Evolutionary conservation across 2,329 filamentous ascomycete species (phyloP).

Genomic region (Corinectria fuckeliana): DNA sequence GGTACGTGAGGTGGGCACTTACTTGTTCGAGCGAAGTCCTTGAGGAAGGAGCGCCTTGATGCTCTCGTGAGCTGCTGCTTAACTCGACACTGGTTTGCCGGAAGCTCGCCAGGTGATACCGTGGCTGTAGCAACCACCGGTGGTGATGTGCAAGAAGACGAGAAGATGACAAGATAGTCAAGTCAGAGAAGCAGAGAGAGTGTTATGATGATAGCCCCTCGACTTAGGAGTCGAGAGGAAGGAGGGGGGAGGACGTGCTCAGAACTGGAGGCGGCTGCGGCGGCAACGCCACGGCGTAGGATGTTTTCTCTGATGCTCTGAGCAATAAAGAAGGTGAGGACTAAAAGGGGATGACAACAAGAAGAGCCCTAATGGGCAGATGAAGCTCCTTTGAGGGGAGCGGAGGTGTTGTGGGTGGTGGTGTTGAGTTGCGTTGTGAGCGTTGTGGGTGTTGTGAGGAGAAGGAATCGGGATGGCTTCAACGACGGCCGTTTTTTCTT

Average conservation of each 20-base stretch:
- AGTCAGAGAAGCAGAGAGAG: neutral
- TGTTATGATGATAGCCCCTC: neutral
- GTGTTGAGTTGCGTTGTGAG: neutral
- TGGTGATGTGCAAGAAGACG: neutral
- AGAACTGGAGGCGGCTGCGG: neutral
- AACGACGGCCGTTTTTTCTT: neutral
- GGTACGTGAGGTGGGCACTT: neutral
- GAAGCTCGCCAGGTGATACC: neutral
- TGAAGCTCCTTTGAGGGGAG: neutral
- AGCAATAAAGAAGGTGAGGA: neutral
- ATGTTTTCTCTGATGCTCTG: neutral
- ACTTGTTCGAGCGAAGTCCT: neutral
- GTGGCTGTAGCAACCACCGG: neutral
- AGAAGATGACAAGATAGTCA: neutral
- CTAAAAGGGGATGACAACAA: neutral
- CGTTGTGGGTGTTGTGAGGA: neutral
- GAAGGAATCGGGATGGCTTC: slow-evolving; percentile 8
- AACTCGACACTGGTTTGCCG: neutral
- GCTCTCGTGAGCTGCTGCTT: neutral
- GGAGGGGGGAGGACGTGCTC: neutral
- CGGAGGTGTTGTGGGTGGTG: neutral
- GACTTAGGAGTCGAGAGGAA: neutral
- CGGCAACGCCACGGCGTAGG: neutral
- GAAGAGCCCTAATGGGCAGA: neutral
- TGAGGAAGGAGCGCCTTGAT: slow-evolving; percentile 21